Evolutionary conservation across 345 rosid species (phyloP).

Genomic region (Toxicodendron radicans): DNA sequence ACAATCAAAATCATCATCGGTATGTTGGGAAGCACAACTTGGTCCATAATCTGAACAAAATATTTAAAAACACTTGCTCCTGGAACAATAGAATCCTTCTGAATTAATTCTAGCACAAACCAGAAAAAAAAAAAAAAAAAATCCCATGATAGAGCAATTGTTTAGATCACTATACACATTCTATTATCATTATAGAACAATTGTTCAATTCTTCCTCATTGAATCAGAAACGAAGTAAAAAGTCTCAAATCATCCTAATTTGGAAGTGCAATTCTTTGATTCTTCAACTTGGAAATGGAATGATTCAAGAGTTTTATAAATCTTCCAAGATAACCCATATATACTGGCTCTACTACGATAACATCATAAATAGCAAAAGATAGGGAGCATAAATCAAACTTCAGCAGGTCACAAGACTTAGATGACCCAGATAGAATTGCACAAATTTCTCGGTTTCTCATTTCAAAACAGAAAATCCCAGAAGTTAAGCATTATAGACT

Average conservation of each 20-base stretch:
- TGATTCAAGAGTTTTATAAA: background rate
- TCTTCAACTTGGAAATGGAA: background rate
- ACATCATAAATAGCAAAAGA: background rate
- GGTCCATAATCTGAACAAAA: background rate
- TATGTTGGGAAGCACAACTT: background rate
- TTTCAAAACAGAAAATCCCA: background rate
- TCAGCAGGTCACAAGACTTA: background rate
- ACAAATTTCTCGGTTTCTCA: background rate
- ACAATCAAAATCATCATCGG: background rate
- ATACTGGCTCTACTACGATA: background rate
- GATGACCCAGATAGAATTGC: background rate
- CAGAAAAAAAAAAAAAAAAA: background rate
- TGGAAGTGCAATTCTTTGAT: background rate
- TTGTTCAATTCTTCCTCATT: background rate
- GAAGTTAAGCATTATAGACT: background rate
- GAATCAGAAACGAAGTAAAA: background rate
- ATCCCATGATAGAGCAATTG: background rate
- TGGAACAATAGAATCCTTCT: background rate
- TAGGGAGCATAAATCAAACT: background rate
- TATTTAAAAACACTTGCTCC: background rate
- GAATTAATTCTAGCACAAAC: background rate
- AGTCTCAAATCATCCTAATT: background rate
- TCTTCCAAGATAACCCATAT: constrained; percentile 6
- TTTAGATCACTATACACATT: background rate
- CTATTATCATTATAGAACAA: background rate